Evolutionary conservation across 495 filamentous ascomycete genomes (phyloP).

Genomic region (Entonaema liquescens): DNA sequence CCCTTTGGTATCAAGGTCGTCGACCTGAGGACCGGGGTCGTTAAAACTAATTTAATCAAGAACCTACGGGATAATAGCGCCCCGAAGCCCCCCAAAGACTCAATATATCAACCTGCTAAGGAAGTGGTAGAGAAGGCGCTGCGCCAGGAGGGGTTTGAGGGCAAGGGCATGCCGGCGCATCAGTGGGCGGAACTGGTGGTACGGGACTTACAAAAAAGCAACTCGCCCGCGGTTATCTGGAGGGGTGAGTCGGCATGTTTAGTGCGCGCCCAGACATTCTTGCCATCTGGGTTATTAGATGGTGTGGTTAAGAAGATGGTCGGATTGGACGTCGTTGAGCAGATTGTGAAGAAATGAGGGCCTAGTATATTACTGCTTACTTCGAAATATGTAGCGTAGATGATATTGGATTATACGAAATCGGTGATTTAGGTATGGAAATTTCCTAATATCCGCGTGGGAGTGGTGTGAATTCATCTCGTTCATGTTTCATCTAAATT

Average conservation of each 20-base stretch:
- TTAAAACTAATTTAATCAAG: conserved; percentile 19
- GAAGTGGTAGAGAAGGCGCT: conserved; percentile 31
- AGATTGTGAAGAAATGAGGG: conserved; percentile 12
- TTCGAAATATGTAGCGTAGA: not conserved
- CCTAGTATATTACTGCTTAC: not conserved
- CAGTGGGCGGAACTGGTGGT: conserved; percentile 19
- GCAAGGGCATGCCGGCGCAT: conserved; percentile 14
- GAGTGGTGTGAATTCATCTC: not conserved
- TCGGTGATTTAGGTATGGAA: not conserved
- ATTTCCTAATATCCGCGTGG: not conserved
- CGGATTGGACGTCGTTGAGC: conserved; percentile 18
- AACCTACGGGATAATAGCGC: conserved; percentile 14
- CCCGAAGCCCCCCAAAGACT: conserved; percentile 20
- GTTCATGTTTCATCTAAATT: not conserved
- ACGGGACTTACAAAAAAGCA: conserved; percentile 3
- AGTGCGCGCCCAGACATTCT: conserved; percentile 3
- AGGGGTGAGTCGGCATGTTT: conserved; percentile 13
- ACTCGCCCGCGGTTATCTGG: conserved; percentile 20
- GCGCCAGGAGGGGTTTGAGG: conserved; percentile 11
- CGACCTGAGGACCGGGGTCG: conserved; percentile 39
- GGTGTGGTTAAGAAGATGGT: conserved; percentile 15
- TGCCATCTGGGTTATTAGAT: conserved; percentile 12
- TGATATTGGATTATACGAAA: not conserved
- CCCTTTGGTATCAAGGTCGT: conserved; percentile 48
- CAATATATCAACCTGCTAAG: conserved; percentile 27